phyloP scores from a whole-genome alignment of 2,329 filamentous ascomycete genomes.

The Botrytis cinerea region DNA sequence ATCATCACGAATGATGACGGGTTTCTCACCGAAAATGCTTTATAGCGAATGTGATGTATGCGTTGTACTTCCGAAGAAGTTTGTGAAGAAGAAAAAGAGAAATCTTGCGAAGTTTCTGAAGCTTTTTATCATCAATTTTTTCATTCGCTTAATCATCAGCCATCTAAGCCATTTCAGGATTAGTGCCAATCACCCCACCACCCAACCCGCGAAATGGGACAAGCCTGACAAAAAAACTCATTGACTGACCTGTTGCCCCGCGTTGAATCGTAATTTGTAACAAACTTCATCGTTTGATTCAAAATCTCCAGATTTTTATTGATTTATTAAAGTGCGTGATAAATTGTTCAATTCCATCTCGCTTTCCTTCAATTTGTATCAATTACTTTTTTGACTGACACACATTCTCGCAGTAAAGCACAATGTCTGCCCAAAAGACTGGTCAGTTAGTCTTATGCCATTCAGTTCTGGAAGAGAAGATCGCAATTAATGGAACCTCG shows the following conservation, averaged over 20 bases:
- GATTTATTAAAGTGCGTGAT: constrained; percentile 4
- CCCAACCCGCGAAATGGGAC: neutral
- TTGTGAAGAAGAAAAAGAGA: constrained; percentile 25
- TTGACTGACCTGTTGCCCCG: constrained; percentile 15
- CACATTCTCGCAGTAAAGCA: neutral
- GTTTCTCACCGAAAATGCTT: constrained; percentile 30
- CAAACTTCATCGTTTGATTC: constrained; percentile 21
- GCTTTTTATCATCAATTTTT: constrained; percentile 9
- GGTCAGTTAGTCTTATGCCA: constrained; percentile 29
- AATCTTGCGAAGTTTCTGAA: neutral
- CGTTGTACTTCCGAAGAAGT: constrained; percentile 28
- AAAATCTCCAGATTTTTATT: neutral
- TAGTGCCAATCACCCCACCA: constrained; percentile 9
- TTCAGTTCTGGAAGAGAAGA: constrained; percentile 6
- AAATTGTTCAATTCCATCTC: neutral
- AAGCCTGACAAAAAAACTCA: constrained; percentile 16
- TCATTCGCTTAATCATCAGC: constrained; percentile 15
- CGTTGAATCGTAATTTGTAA: constrained; percentile 18
- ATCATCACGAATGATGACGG: constrained; percentile 27
- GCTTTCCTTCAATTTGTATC: neutral
- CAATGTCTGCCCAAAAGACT: constrained; percentile 32
- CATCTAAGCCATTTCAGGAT: neutral
- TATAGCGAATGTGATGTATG: constrained; percentile 29
- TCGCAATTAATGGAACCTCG: neutral
- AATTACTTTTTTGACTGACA: neutral